Conservation (phyloP, 306 rosid genomes). For the Prosopis cineraria region DNA sequence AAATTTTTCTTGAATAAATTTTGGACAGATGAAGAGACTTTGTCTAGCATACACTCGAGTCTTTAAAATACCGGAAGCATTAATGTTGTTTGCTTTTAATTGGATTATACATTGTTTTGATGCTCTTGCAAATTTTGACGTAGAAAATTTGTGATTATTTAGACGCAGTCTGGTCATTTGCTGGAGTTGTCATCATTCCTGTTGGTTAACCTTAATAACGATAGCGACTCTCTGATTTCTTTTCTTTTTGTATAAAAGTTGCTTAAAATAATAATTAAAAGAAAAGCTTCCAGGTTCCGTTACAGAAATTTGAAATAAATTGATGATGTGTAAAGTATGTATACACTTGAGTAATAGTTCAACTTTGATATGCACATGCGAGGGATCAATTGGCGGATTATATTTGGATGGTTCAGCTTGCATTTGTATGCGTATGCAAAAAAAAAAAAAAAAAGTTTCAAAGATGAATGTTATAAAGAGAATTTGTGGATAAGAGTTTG, state of each 20-base stretch:
- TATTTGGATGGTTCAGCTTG: background rate
- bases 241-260: background rate
- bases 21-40: slow-evolving; percentile 46
- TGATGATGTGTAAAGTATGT: background rate
- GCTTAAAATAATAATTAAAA: background rate
- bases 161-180: slow-evolving; percentile 42
- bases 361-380: too few species aligned
- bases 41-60: slow-evolving; percentile 45
- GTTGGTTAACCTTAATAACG: slow-evolving; percentile 51
- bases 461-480: background rate
- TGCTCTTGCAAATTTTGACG: slow-evolving; percentile 43
- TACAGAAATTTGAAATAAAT: background rate
- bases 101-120: slow-evolving; percentile 41
- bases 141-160: slow-evolving; percentile 42
- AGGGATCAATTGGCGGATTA: too few species aligned
- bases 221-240: slow-evolving; percentile 49
- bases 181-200: slow-evolving; percentile 43
- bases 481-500: background rate
- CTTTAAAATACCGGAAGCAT: slow-evolving; percentile 46
- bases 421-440: background rate
- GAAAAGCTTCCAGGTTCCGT: background rate
- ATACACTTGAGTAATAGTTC: background rate
- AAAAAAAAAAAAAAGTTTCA: too few species aligned
- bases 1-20: slow-evolving; percentile 56
- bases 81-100: slow-evolving; percentile 37